phyloP scores from a whole-genome alignment of 305 asterid genomes.

The Fraxinus baroniana region DNA sequence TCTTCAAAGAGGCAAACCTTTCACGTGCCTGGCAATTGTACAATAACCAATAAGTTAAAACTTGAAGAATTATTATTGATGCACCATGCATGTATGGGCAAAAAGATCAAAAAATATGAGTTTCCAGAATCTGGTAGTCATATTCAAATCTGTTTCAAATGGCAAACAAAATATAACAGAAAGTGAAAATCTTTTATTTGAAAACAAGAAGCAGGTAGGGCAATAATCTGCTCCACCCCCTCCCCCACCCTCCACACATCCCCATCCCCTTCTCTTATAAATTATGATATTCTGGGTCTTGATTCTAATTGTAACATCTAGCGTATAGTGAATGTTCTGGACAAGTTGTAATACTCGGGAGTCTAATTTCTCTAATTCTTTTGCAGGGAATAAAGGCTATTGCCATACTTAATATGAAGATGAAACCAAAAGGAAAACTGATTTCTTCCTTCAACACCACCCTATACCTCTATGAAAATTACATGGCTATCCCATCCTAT shows the following conservation, averaged over 20 bases:
- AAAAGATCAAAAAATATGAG: not conserved
- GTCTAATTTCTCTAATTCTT: conserved; percentile 1
- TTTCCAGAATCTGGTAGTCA: not conserved
- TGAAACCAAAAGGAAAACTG: not conserved
- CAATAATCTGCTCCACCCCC: not conserved
- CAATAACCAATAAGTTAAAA: conserved; percentile 23
- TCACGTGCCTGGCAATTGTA: conserved; percentile 74
- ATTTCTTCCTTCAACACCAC: not conserved
- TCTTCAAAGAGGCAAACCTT: conserved; percentile 79
- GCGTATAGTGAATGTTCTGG: not conserved
- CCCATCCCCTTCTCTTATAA: not conserved
- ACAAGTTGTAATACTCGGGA: not conserved
- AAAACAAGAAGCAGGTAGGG: not conserved
- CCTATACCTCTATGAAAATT: not conserved
- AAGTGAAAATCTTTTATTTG: not conserved
- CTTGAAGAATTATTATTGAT: conserved; percentile 5
- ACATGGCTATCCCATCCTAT: not conserved
- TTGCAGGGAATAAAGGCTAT: not conserved
- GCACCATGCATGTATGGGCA: not conserved
- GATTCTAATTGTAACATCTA: not conserved
- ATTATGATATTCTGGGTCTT: not conserved
- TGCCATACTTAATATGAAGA: not conserved
- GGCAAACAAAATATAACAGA: not conserved
- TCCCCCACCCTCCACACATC: not conserved
- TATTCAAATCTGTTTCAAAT: not conserved